Conservation (phyloP, 148 eudicot species). For the Linanthus parryae region DNA sequence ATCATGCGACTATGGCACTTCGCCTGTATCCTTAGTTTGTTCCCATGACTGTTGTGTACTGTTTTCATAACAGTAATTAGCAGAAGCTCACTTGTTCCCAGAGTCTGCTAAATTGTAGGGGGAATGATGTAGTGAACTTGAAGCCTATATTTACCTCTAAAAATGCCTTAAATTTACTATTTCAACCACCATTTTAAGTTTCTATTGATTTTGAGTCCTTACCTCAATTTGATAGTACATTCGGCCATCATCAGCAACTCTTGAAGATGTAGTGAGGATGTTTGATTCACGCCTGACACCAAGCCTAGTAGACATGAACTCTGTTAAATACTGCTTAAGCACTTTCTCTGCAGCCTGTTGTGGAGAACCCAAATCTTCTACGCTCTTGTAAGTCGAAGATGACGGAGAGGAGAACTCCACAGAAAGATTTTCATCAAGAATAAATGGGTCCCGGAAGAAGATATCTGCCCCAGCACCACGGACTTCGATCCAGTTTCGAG, state of each 20-base stretch:
- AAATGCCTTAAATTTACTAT: no score
- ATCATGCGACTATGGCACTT: no score
- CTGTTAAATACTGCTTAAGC: conserved; percentile 79
- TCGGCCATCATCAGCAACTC: conserved; percentile 88
- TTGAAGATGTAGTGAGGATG: conserved; percentile 69
- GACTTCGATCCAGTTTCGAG: conserved; percentile 90
- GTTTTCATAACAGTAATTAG: no score
- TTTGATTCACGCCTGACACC: conserved; percentile 85
- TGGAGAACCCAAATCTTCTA: conserved; percentile 89
- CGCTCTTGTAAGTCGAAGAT: conserved; percentile 74
- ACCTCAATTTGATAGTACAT: conserved; percentile 88
- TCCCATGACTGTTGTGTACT: no score
- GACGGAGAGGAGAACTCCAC: conserved; percentile 93
- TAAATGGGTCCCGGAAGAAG: conserved; percentile 90
- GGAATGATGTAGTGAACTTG: no score
- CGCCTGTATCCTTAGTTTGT: no score
- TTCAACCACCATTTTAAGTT: no score
- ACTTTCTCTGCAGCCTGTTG: conserved; percentile 77
- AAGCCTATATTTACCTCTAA: no score
- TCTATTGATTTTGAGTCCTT: conserved; percentile 11
- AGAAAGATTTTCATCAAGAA: conserved; percentile 81
- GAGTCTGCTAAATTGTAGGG: no score
- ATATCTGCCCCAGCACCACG: conserved; percentile 95
- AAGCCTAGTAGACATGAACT: conserved; percentile 96
- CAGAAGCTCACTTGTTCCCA: no score